phyloP scores from a whole-genome alignment of 164 flowering plant genomes.

The Saururus chinensis region DNA sequence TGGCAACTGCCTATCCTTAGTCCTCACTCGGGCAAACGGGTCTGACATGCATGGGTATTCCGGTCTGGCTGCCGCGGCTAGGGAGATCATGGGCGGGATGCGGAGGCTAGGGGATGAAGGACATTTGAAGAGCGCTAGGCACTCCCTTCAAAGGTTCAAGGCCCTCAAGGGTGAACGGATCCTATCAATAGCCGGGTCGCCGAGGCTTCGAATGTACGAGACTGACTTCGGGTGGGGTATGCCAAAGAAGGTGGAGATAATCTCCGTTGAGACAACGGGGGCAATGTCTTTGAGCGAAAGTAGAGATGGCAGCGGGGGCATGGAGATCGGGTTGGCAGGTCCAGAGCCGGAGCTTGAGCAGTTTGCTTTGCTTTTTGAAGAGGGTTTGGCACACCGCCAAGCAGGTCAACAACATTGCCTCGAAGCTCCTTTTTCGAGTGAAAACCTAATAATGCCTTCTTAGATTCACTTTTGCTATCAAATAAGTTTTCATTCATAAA shows the following conservation, averaged over 20 bases:
- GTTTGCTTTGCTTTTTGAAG: slow-evolving; percentile 11
- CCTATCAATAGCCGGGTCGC: slow-evolving; percentile 24
- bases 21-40: slow-evolving; percentile 2
- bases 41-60: slow-evolving; percentile 14
- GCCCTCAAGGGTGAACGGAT: too few relatives aligned
- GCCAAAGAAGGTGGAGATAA: slow-evolving; percentile 34
- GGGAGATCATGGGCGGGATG: slow-evolving; percentile 19
- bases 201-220: slow-evolving; percentile 28
- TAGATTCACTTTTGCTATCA: too few relatives aligned
- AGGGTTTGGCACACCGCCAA: neutral
- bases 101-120: slow-evolving; percentile 5
- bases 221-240: slow-evolving; percentile 59
- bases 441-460: too few relatives aligned
- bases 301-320: slow-evolving; percentile 29
- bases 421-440: too few relatives aligned
- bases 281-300: slow-evolving; percentile 27
- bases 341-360: slow-evolving; percentile 17
- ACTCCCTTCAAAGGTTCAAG: too few relatives aligned
- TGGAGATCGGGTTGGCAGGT: slow-evolving; percentile 36
- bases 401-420: too few relatives aligned
- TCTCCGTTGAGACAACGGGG: slow-evolving; percentile 23
- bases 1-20: slow-evolving; percentile 35
- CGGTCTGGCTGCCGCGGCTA: slow-evolving; percentile 20
- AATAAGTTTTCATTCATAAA: too few relatives aligned
- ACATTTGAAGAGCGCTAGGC: too few relatives aligned